A percentile compares a stretch with the other conserved stretches of the same genome.
Conservation (phyloP, 208 protist species). For the Trypanosoma cruzi region DNA sequence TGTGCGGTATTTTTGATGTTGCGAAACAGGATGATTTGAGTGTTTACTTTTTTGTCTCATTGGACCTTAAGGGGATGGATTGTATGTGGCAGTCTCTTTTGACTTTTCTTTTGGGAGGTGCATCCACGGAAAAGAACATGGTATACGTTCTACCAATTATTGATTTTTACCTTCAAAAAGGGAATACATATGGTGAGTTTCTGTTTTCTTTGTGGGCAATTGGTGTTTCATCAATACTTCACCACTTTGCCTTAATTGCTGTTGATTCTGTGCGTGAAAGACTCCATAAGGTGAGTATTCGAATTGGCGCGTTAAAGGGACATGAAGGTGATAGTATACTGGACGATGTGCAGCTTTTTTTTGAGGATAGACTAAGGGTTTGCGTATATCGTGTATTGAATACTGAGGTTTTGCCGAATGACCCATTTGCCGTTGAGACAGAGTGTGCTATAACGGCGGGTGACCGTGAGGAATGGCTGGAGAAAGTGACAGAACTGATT, state of each 20-base stretch:
- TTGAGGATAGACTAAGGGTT: constrained; percentile 47
- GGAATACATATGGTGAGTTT: constrained; percentile 38
- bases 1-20: not conserved
- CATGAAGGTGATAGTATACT: constrained; percentile 23
- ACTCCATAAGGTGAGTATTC: constrained; percentile 22
- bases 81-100: constrained; percentile 31
- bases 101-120: constrained; percentile 18
- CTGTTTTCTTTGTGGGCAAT: constrained; percentile 54
- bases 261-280: constrained; percentile 29
- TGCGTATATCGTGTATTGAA: constrained; percentile 29
- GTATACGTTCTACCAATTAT: constrained; percentile 37
- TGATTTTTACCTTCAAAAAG: constrained; percentile 39
- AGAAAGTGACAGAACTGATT: constrained; percentile 25
- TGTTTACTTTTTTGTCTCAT: constrained; percentile 4
- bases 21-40: not conserved
- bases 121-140: not conserved
- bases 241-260: constrained; percentile 34
- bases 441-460: not conserved
- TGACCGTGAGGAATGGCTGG: constrained; percentile 26
- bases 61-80: constrained; percentile 29
- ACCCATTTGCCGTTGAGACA: not conserved
- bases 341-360: constrained; percentile 51
- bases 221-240: constrained; percentile 33
- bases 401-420: not conserved
- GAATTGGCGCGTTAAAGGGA: constrained; percentile 39